These are phyloP conservation scores for Castanea crenata DNA, from an alignment of 306 rosid species.

Conservation along the genomic window DNA sequence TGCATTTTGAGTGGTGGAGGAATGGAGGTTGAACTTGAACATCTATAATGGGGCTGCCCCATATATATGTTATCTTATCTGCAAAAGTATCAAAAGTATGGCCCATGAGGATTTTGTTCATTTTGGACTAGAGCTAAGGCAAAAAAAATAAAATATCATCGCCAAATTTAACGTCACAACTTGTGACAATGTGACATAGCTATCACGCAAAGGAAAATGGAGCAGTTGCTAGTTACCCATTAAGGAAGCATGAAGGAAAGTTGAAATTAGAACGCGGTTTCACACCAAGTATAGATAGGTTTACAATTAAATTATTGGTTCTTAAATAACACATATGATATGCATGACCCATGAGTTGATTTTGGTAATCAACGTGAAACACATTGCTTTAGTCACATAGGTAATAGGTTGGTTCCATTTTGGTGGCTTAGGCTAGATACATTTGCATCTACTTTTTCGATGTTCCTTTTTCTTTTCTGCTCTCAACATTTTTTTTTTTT, in stretches of 20 bases:
- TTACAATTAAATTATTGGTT: no score
- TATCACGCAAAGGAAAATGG: no score
- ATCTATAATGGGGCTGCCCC: constrained; percentile 15
- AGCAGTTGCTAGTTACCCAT: background rate
- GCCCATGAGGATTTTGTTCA: constrained; percentile 17
- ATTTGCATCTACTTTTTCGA: background rate
- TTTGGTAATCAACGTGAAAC: background rate
- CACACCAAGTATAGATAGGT: background rate
- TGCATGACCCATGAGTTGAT: background rate
- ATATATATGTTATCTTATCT: background rate
- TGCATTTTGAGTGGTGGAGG: background rate
- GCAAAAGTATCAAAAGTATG: constrained; percentile 11
- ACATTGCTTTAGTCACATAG: background rate
- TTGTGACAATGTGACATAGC: background rate
- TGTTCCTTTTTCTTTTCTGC: no score
- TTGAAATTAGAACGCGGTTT: background rate
- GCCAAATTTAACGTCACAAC: constrained; percentile 1
- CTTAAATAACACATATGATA: background rate
- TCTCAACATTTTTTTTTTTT: no score
- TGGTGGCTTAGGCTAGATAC: background rate
- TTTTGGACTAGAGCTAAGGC: constrained; percentile 6
- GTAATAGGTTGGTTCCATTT: background rate
- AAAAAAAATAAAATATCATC: background rate
- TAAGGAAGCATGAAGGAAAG: background rate
- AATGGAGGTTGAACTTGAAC: background rate